Evolutionary conservation across 2,329 filamentous ascomycete species (phyloP).

Genomic region (Emergomyces orientalis): DNA sequence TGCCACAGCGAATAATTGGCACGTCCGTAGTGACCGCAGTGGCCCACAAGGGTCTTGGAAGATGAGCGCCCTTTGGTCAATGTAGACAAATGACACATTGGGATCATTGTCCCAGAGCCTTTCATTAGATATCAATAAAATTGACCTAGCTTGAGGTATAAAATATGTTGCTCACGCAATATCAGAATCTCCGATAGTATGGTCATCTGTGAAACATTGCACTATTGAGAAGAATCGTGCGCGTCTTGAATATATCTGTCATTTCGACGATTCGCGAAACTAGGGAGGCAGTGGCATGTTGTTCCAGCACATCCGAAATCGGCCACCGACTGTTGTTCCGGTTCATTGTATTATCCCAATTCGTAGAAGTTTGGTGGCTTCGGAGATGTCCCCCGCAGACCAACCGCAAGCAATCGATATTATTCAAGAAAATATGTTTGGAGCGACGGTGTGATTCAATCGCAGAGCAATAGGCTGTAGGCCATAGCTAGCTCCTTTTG

Average conservation of each 20-base stretch:
- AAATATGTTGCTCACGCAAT: neutral
- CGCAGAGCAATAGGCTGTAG: neutral
- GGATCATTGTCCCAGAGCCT: no score
- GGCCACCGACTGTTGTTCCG: neutral
- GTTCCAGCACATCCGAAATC: neutral
- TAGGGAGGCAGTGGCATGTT: neutral
- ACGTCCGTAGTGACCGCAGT: neutral
- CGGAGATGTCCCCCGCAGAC: neutral
- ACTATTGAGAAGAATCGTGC: neutral
- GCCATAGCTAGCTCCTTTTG: neutral
- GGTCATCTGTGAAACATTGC: neutral
- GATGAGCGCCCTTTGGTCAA: neutral
- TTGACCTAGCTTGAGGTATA: neutral
- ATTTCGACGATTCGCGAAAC: neutral
- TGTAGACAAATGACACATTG: neutral
- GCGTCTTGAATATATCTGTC: neutral
- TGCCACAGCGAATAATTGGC: neutral
- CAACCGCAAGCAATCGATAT: neutral
- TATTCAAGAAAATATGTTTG: neutral
- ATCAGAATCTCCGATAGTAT: neutral
- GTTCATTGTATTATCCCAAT: neutral
- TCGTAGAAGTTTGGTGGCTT: neutral
- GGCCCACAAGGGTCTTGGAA: neutral
- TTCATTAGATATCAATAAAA: neutral
- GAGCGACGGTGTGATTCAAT: neutral